Evolutionary conservation across 225 moss, liverwort and hornwort genomes (phyloP).

Genomic region (Rhytidiadelphus loreus): DNA sequence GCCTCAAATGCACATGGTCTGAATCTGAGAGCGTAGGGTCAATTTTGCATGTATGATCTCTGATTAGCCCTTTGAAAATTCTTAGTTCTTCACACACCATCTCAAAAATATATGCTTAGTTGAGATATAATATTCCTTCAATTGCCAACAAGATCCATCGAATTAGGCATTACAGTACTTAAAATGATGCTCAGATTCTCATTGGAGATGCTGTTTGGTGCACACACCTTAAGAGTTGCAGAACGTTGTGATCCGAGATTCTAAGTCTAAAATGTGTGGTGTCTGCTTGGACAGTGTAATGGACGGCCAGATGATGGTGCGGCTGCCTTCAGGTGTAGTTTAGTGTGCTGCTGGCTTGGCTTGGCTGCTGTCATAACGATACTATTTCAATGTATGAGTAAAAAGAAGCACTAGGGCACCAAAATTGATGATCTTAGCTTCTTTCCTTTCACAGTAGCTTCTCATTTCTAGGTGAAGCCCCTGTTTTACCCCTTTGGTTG

Average conservation of each 20-base stretch:
- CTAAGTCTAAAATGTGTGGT: not conserved
- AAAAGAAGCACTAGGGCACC: conserved; percentile 3
- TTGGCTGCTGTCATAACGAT: not conserved
- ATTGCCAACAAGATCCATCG: not conserved
- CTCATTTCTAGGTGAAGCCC: conserved; percentile 10
- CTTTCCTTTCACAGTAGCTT: conserved; percentile 1
- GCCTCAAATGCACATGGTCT: not conserved
- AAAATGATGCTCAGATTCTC: not conserved
- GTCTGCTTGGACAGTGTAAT: conserved; percentile 45
- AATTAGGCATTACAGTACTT: not conserved
- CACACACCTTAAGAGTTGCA: no score
- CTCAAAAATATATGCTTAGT: not conserved
- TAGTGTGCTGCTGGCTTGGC: conserved; percentile 5
- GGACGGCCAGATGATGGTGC: conserved; percentile 97
- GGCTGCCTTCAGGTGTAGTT: conserved; percentile 92
- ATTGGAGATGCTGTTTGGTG: not conserved
- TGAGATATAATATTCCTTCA: not conserved
- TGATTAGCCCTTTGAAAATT: not conserved
- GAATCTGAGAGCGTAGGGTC: not conserved
- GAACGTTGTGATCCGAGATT: not conserved
- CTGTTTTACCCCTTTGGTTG: not conserved
- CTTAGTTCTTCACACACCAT: no score
- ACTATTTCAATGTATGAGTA: not conserved
- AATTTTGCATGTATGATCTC: not conserved
- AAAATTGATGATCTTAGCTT: conserved; percentile 21